These are phyloP conservation scores for Geranomyces variabilis DNA, from an alignment of 192 early-diverging fungal genomes.

Conservation along the genomic window DNA sequence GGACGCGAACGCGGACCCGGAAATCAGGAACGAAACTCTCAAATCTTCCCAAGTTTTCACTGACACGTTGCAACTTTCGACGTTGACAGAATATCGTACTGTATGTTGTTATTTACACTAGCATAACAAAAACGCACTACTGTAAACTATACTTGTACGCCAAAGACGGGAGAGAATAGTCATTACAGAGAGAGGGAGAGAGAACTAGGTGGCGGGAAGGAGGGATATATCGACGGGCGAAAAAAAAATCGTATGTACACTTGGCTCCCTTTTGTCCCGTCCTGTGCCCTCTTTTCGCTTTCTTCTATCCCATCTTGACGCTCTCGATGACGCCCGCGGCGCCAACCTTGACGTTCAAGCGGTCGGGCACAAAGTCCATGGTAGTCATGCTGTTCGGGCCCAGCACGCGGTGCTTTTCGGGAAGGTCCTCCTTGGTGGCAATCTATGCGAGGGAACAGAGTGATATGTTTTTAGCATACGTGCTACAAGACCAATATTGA, in stretches of 20 bases:
- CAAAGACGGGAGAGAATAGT: too few species aligned
- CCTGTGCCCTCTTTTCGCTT: conserved; percentile 7
- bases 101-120: too few species aligned
- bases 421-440: conserved; percentile 45
- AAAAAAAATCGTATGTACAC: neutral
- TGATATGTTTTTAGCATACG: neutral
- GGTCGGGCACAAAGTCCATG: conserved; percentile 49
- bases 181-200: too few species aligned
- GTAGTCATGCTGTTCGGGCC: conserved; percentile 42
- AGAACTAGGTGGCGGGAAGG: too few species aligned
- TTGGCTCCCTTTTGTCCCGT: neutral
- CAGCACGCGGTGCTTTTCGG: conserved; percentile 44
- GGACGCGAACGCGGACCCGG: neutral
- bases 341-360: conserved; percentile 53
- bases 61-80: too few species aligned
- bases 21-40: neutral
- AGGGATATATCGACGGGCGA: neutral
- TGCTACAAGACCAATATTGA: neutral
- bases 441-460: conserved; percentile 21
- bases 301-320: conserved; percentile 49
- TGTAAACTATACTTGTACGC: too few species aligned
- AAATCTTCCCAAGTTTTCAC: too few species aligned
- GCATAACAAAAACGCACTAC: too few species aligned
- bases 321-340: conserved; percentile 33
- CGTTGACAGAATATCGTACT: too few species aligned